Conservation (phyloP, 2,329 filamentous ascomycete genomes). For the Phialemonium atrogriseum region DNA sequence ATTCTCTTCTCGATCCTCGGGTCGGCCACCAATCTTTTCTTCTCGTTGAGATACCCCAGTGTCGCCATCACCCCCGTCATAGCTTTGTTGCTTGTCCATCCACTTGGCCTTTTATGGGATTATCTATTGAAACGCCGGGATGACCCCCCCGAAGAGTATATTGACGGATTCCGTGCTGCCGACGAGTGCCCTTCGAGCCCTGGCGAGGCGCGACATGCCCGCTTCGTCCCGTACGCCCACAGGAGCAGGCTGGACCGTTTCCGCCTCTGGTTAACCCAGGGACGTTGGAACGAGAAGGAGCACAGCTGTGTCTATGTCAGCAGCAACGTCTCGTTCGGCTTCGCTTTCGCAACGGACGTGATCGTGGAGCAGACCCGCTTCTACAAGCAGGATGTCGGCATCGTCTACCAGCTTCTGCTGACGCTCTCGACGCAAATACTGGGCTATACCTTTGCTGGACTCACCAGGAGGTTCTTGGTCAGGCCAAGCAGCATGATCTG, state of each 20-base stretch:
- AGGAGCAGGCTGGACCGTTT: constrained; percentile 32
- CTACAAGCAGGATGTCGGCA: constrained; percentile 71
- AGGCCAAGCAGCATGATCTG: constrained; percentile 86
- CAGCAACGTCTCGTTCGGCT: constrained; percentile 84
- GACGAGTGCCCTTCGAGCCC: constrained; percentile 9
- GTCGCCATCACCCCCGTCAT: constrained; percentile 86
- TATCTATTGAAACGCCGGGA: constrained; percentile 57
- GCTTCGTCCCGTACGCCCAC: constrained; percentile 11
- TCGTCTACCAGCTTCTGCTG: constrained; percentile 72
- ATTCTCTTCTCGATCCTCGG: constrained; percentile 72
- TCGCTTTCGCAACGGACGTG: constrained; percentile 82
- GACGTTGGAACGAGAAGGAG: constrained; percentile 80
- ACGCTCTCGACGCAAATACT: constrained; percentile 81
- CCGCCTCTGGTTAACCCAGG: constrained; percentile 70
- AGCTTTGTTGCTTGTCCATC: constrained; percentile 75
- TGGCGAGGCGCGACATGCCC: constrained; percentile 6
- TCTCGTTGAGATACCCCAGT: constrained; percentile 82
- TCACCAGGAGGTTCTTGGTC: constrained; percentile 74
- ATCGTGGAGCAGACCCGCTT: constrained; percentile 88
- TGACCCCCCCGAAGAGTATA: constrained; percentile 39
- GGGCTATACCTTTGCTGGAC: constrained; percentile 77
- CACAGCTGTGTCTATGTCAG: constrained; percentile 84
- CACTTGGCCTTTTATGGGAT: constrained; percentile 75
- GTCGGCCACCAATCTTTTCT: constrained; percentile 80
- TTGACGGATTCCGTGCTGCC: constrained; percentile 28